Percentiles rank a stretch among this genome's conserved stretches.
Conservation (phyloP, 768 basidiomycete species). For the Psilocybe tampanensis region DNA sequence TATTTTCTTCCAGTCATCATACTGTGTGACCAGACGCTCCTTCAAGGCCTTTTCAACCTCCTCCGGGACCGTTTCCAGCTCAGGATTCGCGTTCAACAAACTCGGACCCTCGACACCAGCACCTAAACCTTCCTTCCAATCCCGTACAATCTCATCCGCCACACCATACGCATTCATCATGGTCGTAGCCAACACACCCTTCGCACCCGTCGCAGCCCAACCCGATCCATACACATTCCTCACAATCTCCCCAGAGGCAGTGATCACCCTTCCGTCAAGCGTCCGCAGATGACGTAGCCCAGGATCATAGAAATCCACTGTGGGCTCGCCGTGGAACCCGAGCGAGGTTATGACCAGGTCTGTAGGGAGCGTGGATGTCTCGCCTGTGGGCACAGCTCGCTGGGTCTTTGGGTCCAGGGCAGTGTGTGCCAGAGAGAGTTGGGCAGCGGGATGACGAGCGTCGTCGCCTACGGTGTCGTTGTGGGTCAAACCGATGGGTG, state of each 20-base stretch:
- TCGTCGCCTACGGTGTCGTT: too few relatives aligned
- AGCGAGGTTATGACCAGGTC: constrained; percentile 87
- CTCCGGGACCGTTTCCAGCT: constrained; percentile 48
- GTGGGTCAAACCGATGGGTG: constrained; percentile 54
- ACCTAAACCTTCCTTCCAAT: constrained; percentile 35
- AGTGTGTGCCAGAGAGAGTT: constrained; percentile 65
- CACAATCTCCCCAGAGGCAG: constrained; percentile 35
- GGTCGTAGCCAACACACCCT: constrained; percentile 88
- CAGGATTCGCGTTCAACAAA: constrained; percentile 37
- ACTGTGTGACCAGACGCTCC: constrained; percentile 53
- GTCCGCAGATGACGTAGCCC: constrained; percentile 58
- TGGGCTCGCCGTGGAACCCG: constrained; percentile 79
- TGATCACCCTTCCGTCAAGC: constrained; percentile 49
- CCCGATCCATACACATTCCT: constrained; percentile 87
- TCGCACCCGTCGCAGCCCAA: constrained; percentile 92
- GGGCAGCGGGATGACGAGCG: constrained; percentile 26
- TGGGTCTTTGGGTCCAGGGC: constrained; percentile 48
- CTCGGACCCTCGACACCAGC: constrained; percentile 14
- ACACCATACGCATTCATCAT: constrained; percentile 91
- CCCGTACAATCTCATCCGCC: constrained; percentile 69
- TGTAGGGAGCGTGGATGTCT: constrained; percentile 54
- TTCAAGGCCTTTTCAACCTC: constrained; percentile 46
- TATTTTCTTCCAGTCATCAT: constrained; percentile 77
- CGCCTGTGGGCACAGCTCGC: constrained; percentile 57
- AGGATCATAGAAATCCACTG: constrained; percentile 59